These are phyloP conservation scores for Tuber melanosporum DNA, from an alignment of 495 filamentous ascomycete genomes.

Conservation along the genomic window DNA sequence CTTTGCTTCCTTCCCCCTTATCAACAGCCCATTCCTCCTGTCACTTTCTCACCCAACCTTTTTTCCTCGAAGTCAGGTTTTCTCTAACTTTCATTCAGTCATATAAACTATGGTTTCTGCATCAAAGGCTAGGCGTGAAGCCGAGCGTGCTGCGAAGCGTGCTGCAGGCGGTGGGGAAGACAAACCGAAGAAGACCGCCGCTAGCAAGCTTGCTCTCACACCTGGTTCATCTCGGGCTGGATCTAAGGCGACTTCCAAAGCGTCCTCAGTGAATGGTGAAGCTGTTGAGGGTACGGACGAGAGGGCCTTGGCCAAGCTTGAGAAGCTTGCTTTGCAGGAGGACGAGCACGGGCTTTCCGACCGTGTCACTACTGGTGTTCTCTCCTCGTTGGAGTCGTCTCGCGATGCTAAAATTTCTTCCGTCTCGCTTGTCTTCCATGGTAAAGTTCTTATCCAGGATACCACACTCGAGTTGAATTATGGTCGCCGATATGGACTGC, in stretches of 20 bases:
- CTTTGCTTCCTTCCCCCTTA: not conserved
- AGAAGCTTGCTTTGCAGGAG: slow-evolving; percentile 74
- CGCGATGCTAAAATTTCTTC: slow-evolving; percentile 96
- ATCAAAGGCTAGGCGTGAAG: slow-evolving; percentile 94
- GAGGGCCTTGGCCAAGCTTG: slow-evolving; percentile 32
- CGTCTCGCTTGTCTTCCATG: slow-evolving; percentile 90
- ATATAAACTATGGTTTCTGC: slow-evolving; percentile 68
- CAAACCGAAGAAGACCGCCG: slow-evolving; percentile 64
- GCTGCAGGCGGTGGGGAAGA: slow-evolving; percentile 66
- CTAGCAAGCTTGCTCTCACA: slow-evolving; percentile 52
- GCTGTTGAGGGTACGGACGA: slow-evolving; percentile 43
- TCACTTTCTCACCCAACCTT: not conserved
- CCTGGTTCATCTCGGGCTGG: slow-evolving; percentile 57
- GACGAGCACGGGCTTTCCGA: slow-evolving; percentile 95
- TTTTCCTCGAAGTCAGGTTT: not conserved
- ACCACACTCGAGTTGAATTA: slow-evolving; percentile 88
- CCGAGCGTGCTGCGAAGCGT: slow-evolving; percentile 90
- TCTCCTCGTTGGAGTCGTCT: slow-evolving; percentile 73
- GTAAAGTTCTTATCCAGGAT: slow-evolving; percentile 89
- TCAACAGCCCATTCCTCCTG: not conserved
- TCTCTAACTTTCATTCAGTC: not conserved
- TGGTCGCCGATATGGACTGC: slow-evolving; percentile 83
- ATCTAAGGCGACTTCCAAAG: slow-evolving; percentile 59
- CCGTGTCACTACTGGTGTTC: slow-evolving; percentile 94
- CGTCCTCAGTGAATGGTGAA: slow-evolving; percentile 64